Conservation (phyloP, 164 flowering plant genomes). For the Buxus sempervirens region DNA sequence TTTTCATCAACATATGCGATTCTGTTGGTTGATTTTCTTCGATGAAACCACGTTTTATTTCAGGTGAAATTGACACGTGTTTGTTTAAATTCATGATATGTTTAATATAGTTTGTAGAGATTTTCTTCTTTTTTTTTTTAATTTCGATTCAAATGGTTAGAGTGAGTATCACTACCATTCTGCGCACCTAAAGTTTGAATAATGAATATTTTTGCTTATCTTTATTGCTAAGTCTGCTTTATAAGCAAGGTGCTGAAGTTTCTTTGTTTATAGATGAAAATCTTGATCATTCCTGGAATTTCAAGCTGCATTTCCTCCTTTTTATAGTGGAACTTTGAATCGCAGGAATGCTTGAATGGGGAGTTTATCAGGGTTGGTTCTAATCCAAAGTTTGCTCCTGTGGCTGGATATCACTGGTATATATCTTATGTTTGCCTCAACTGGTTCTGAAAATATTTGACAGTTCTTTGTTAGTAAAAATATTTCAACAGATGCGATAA, state of each 20-base stretch:
- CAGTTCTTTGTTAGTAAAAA: not conserved
- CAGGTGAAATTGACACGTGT: no score
- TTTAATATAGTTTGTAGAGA: no score
- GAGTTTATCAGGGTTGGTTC: conserved; percentile 98
- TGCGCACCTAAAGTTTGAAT: no score
- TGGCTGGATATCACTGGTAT: conserved; percentile 96
- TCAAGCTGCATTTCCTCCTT: not conserved
- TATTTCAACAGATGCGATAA: no score
- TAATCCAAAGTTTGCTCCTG: conserved; percentile 85
- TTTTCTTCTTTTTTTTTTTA: no score
- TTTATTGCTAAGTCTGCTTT: not conserved
- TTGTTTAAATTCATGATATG: no score
- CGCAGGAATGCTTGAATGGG: conserved; percentile 91
- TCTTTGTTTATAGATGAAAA: not conserved
- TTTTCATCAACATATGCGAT: no score
- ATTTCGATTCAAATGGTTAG: no score
- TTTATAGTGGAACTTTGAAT: conserved; percentile 1
- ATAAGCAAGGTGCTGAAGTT: not conserved
- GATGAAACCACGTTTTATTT: no score
- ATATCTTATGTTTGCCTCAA: not conserved
- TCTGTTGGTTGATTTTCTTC: no score
- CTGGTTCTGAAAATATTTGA: not conserved
- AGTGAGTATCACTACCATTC: no score
- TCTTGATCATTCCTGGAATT: not conserved
- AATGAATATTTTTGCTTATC: no score